Evolutionary conservation across 2,329 filamentous ascomycete species (phyloP).

Genomic region (Calonectria hawksworthii): DNA sequence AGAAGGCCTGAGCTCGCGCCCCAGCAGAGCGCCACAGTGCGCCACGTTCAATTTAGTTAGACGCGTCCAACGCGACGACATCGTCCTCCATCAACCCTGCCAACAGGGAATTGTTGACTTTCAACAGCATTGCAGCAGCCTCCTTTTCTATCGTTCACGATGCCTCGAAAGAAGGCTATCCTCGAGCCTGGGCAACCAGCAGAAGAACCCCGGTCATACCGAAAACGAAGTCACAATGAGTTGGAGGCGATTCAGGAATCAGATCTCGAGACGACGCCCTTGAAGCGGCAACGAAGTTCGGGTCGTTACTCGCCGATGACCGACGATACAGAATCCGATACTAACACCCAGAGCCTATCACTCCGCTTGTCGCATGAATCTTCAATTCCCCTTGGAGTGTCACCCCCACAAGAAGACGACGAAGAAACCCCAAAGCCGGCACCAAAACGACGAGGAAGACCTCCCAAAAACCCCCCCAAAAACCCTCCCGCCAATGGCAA

Average conservation of each 20-base stretch:
- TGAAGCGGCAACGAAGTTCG: conserved; percentile 50
- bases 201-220: conserved; percentile 33
- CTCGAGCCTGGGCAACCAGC: conserved; percentile 29
- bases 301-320: conserved; percentile 23
- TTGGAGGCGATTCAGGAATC: conserved; percentile 44
- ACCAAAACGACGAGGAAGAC: conserved; percentile 53
- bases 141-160: conserved; percentile 13
- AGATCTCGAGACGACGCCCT: conserved; percentile 47
- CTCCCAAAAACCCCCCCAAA: conserved; percentile 51
- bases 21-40: conserved; percentile 38
- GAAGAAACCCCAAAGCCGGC: conserved; percentile 50
- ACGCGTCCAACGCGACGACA: conserved; percentile 44
- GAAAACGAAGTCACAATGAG: conserved; percentile 46
- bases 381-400: conserved; percentile 27
- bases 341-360: conserved; percentile 40
- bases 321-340: conserved; percentile 29
- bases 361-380: conserved; percentile 9
- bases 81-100: conserved; percentile 24
- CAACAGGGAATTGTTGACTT: neutral
- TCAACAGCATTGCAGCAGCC: neutral
- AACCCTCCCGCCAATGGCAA: conserved; percentile 44
- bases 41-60: conserved; percentile 46
- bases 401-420: conserved; percentile 32
- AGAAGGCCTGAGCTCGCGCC: conserved; percentile 39
- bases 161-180: conserved; percentile 39